phyloP scores from a whole-genome alignment of 257 asterid species.

The Rubia yunnanensis region DNA sequence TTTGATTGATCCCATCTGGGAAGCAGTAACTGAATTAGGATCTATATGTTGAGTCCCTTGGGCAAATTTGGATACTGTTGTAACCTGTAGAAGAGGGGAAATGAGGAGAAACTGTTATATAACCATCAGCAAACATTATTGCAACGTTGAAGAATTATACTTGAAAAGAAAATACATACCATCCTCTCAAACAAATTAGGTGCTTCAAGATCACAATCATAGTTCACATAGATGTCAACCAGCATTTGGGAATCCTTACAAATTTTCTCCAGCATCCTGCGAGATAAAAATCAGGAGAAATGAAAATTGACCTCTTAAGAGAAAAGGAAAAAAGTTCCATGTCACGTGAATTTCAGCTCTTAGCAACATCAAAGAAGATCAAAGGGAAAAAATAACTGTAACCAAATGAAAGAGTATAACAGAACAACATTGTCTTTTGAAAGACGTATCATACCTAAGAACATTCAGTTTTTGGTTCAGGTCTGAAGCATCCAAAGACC shows the following conservation, averaged over 20 bases:
- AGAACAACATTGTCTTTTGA: slow-evolving; percentile 11
- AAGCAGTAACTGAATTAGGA: slow-evolving; percentile 66
- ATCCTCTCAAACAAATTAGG: slow-evolving; percentile 90
- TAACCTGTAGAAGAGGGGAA: slow-evolving; percentile 39
- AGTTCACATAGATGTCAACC: slow-evolving; percentile 91
- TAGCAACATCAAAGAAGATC: not conserved
- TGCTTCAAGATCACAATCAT: slow-evolving; percentile 97
- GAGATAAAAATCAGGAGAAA: slow-evolving; percentile 17
- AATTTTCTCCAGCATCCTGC: slow-evolving; percentile 93
- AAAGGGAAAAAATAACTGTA: not conserved
- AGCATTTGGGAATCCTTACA: slow-evolving; percentile 97
- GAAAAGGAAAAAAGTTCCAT: not conserved
- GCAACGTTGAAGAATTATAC: slow-evolving; percentile 7
- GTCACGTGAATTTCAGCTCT: not conserved
- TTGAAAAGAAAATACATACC: slow-evolving; percentile 35
- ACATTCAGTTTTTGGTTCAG: slow-evolving; percentile 65
- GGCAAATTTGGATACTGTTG: slow-evolving; percentile 74
- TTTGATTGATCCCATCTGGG: slow-evolving; percentile 75
- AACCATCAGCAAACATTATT: slow-evolving; percentile 10
- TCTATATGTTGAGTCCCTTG: slow-evolving; percentile 85
- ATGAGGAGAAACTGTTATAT: slow-evolving; percentile 20
- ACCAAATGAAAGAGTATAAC: slow-evolving; percentile 8
- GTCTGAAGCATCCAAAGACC: slow-evolving; percentile 84
- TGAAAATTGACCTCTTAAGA: slow-evolving; percentile 3
- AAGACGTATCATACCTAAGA: slow-evolving; percentile 61